phyloP scores from a whole-genome alignment of 495 filamentous ascomycete species.

The Neurospora sp. region DNA sequence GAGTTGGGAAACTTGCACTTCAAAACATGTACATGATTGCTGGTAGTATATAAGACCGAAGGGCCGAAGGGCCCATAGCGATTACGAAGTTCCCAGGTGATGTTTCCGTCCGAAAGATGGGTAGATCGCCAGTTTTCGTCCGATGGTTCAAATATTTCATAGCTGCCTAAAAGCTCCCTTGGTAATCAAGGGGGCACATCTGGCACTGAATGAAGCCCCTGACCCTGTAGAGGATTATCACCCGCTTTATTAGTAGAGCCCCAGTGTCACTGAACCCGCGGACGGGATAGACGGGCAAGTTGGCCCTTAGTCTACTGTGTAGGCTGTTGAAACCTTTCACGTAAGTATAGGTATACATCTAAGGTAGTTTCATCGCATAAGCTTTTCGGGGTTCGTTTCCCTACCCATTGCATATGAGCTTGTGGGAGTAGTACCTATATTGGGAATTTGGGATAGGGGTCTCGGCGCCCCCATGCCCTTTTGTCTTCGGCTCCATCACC shows the following conservation, averaged over 20 bases:
- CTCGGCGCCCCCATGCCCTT: background rate
- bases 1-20: background rate
- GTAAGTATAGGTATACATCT: no score
- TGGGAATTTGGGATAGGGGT: background rate
- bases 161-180: background rate
- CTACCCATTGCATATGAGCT: no score
- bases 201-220: background rate
- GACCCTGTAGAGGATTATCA: background rate
- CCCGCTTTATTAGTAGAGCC: background rate
- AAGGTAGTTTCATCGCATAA: no score
- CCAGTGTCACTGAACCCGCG: background rate
- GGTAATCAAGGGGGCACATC: background rate
- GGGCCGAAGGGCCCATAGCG: background rate
- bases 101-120: background rate
- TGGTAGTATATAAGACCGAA: background rate
- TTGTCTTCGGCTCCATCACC: background rate
- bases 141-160: background rate
- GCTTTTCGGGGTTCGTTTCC: no score
- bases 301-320: no score
- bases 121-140: background rate
- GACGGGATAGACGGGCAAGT: background rate
- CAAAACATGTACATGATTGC: background rate
- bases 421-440: no score
- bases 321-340: no score
- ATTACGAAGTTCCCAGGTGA: background rate